Percentiles rank a stretch among this genome's conserved stretches.
Conservation (phyloP, 768 basidiomycete genomes). For the Phaeolepiota aurea region DNA sequence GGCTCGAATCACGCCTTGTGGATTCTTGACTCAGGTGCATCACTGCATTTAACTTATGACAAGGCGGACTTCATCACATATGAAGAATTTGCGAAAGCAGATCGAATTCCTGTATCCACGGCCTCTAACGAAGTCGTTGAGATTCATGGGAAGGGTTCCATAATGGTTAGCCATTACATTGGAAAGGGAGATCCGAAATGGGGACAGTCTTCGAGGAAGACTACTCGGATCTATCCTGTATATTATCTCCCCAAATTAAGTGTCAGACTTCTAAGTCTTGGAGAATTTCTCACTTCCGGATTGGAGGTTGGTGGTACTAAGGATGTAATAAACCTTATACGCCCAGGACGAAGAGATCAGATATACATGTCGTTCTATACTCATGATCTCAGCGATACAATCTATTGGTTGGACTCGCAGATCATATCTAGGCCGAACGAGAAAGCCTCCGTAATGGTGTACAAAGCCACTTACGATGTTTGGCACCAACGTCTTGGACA, state of each 20-base stretch:
- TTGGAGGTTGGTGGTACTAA: neutral
- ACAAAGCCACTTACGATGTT: neutral
- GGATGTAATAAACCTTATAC: neutral
- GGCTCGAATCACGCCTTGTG: neutral
- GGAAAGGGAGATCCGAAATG: neutral
- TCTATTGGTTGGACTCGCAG: neutral
- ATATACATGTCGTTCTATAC: neutral
- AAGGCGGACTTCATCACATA: neutral
- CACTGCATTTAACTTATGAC: neutral
- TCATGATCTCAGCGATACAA: neutral
- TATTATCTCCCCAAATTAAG: neutral
- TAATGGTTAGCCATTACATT: neutral
- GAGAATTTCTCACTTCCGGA: neutral
- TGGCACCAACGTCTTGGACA: slow-evolving; percentile 2
- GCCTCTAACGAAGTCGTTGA: neutral
- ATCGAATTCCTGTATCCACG: neutral
- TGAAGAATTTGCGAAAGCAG: neutral
- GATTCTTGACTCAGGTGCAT: neutral
- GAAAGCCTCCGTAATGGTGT: neutral
- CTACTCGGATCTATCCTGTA: neutral
- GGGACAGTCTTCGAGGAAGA: neutral
- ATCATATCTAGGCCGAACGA: neutral
- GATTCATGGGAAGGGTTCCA: neutral
- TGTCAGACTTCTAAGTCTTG: neutral
- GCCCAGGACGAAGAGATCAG: neutral